Percentiles rank a stretch among this genome's conserved stretches.
These are phyloP conservation scores for Drechslerella coelobrocha DNA, from an alignment of 2,329 filamentous ascomycete species.

Conservation along the genomic window DNA sequence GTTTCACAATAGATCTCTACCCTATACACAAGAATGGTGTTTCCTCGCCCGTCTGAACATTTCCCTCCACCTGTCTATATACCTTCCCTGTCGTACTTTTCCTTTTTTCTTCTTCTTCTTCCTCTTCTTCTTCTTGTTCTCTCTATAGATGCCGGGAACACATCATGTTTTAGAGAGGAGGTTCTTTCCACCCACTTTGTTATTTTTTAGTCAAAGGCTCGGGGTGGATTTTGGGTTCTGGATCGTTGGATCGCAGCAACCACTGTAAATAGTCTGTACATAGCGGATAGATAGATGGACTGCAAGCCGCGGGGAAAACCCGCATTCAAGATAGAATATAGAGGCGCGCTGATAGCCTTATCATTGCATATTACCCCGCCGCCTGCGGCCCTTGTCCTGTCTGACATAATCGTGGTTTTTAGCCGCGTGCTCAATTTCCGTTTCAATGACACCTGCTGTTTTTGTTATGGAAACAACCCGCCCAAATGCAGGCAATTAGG, in stretches of 20 bases:
- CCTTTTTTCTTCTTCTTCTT: slow-evolving; percentile 3
- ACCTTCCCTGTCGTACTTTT: neutral
- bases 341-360: neutral
- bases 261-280: slow-evolving; percentile 25
- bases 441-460: neutral
- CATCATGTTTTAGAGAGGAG: neutral
- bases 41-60: neutral
- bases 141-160: neutral
- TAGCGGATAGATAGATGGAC: slow-evolving; percentile 7
- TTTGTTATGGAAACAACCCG: slow-evolving; percentile 35
- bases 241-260: neutral
- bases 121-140: slow-evolving; percentile 5
- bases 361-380: neutral
- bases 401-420: no score
- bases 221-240: neutral
- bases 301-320: neutral
- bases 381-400: neutral
- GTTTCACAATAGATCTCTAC: neutral
- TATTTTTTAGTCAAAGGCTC: neutral
- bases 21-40: neutral
- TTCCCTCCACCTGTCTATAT: neutral
- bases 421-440: slow-evolving; percentile 16
- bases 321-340: neutral
- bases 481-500: slow-evolving; percentile 19
- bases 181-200: neutral